Evolutionary conservation across 495 filamentous ascomycete species (phyloP), one percentile per base, ranked within the genome.

Genomic region (Aspergillus funiculosus): DNA sequence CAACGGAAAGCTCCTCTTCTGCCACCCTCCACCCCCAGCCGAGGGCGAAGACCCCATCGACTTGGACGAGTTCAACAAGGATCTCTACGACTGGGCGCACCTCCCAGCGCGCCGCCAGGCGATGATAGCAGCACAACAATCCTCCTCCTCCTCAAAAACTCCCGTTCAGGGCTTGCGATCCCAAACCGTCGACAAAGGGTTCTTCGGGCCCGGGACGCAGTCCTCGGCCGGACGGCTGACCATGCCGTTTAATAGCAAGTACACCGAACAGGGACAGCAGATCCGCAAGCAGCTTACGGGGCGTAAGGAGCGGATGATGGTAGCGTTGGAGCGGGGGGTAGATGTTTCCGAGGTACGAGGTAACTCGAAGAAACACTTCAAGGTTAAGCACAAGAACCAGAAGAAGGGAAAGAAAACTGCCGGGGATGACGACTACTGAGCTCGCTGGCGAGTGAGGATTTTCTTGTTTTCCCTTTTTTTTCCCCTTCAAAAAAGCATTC

Each of bases 321-420:
- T 87, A 48, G 91, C 94, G 15, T 43, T 95, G 28, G 89, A 96
- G 67, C 85, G 83, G 48, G 83, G 85, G 31, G 59, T 96, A 9
- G 87, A 94, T 59, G 85, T 87, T 2, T 84, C 82, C 24, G 94
- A 97, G 39, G 72, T 95, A 51, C 78, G 75, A 56, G 74, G 72
- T 5, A 80, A 57, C 44, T 61, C 85, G 19, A 99, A 99, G 79
- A 97, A 96, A 70, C 94, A 97, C 64, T 95, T 88, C 66, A 97
- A 97, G 72, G 83, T 75, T 6, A 81, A 83, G 43, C 80, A 95
- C 72, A 80, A 75, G 18, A 77, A 78, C 61, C 67, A 69, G 8
- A 82, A 81, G 71, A 72, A 64, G 48, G 77, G 77, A 56, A 68
- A 60, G 38, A 60, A 62, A 53, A 59, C 60, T 28, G 52, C 50